phyloP scores from a whole-genome alignment of 352 stramenopile genomes.

The Pythium diclinum region DNA sequence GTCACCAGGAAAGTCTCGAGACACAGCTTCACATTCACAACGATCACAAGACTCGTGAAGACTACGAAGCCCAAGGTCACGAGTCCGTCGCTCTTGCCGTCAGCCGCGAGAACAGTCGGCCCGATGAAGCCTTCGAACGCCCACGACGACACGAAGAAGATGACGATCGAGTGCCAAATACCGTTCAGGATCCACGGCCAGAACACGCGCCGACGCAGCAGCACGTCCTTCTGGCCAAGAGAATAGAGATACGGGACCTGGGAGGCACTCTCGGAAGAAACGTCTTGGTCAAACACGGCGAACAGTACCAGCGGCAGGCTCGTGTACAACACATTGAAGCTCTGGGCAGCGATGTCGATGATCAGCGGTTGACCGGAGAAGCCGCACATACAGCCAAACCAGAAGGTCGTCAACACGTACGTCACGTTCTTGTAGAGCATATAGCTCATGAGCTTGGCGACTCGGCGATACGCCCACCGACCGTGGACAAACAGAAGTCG shows the following conservation, averaged over 20 bases:
- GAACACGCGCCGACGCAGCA: conserved; percentile 61
- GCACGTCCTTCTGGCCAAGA: conserved; percentile 64
- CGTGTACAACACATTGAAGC: conserved; percentile 84
- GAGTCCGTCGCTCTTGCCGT: conserved; percentile 50
- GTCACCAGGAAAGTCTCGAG: conserved; percentile 73
- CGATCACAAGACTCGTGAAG: conserved; percentile 76
- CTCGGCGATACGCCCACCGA: conserved; percentile 89
- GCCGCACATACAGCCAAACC: conserved; percentile 76
- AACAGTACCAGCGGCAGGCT: conserved; percentile 74
- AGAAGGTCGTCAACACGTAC: conserved; percentile 81
- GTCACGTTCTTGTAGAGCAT: conserved; percentile 95
- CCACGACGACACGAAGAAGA: conserved; percentile 80
- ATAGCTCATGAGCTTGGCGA: conserved; percentile 92
- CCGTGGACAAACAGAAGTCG: conserved; percentile 92
- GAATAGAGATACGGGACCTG: conserved; percentile 68
- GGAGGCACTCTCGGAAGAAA: conserved; percentile 59
- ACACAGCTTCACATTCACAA: conserved; percentile 77
- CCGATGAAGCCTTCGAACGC: conserved; percentile 34
- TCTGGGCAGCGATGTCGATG: conserved; percentile 72
- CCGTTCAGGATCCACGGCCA: conserved; percentile 82
- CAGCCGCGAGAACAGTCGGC: conserved; percentile 36
- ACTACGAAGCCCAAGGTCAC: conserved; percentile 73
- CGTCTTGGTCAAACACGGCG: conserved; percentile 74
- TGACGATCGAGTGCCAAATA: conserved; percentile 79
- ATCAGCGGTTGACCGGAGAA: conserved; percentile 81